Base-by-base conservation (phyloP, 345 rosid species). In the Acer negundo region DNA sequence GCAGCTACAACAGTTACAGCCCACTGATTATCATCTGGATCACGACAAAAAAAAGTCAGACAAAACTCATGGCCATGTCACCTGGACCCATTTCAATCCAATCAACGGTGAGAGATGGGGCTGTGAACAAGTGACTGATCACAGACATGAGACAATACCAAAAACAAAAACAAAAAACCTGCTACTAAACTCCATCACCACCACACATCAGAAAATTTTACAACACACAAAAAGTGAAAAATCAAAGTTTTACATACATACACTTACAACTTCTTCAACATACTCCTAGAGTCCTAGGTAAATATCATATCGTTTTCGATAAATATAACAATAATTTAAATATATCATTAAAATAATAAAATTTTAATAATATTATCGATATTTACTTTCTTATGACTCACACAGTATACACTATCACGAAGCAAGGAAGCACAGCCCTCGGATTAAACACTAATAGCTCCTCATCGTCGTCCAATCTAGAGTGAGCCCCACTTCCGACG, bases 351-450 rank as follows among this genome's bases (percentile, higher is more conserved):
- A 42, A 42, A 42, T 42, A 46, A 1, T 10, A 10, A 10, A 9
- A 0, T 9, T 46, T 46, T 10, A 10, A 46, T 46, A 0, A 46
- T 46, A 9, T 46, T 10, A 46, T 9, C 13, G 13, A 46, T 9
- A 46, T 46, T 46, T 46, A 9, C 15, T 10, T 46, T 35, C 4
- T 35, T 35, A 35, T 6, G 0, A 10, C 16, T 76, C 72, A 70
- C 69, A 74, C 87, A 2, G 91, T 83, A 79, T 92, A 96, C 75
- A 96, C 97, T 20, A 96, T 92, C 51, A 91, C 93, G 72, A 94
- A 96, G 88, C 98, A 96, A 77, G 99, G 97, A 82, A 96, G 98
- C 85, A 94, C 95, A 66, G 98, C 98, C 94, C 97, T 90, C 24
- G 99, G 99, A 89, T 94, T 94, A 79, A 92, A 94, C 78, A 96